A percentile compares a stretch with the other conserved stretches of the same genome.
These are phyloP conservation scores for Pisolithus albus DNA, from an alignment of 768 basidiomycete genomes.

Conservation along the genomic window DNA sequence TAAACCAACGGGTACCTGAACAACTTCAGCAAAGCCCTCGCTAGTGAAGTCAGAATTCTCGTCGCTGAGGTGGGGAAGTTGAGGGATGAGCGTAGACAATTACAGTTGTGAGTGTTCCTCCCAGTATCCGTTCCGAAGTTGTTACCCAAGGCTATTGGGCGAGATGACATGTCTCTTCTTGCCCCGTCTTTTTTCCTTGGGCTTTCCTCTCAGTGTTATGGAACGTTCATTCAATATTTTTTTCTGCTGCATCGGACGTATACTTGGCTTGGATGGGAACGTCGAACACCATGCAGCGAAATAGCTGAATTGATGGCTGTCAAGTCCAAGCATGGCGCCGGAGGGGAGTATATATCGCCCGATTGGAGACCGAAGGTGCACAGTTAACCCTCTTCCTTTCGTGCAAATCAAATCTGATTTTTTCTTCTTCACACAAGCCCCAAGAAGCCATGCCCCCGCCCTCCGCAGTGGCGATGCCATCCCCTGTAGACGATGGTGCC, in stretches of 20 bases:
- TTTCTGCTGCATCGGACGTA: not conserved
- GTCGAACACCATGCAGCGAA: conserved; percentile 44
- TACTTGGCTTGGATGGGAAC: not conserved
- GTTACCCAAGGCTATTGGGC: not conserved
- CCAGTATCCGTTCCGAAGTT: not conserved
- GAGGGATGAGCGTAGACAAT: conserved; percentile 48
- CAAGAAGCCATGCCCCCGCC: conserved; percentile 33
- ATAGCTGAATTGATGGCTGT: conserved; percentile 79
- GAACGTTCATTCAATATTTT: not conserved
- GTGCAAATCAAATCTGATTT: not conserved
- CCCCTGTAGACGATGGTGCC: conserved; percentile 42
- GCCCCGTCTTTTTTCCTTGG: not conserved
- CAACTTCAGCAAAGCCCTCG: conserved; percentile 58
- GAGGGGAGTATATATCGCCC: conserved; percentile 70
- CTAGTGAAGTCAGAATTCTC: conserved; percentile 54
- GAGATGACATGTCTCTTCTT: not conserved
- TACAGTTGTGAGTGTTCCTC: conserved; percentile 44
- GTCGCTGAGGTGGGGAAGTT: conserved; percentile 56
- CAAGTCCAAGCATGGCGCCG: conserved; percentile 75
- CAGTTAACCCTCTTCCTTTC: not conserved
- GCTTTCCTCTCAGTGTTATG: not conserved
- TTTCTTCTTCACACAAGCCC: conserved; percentile 12
- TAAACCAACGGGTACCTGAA: conserved; percentile 40
- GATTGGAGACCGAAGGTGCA: conserved; percentile 64
- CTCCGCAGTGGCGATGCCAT: conserved; percentile 36